Conservation (phyloP, 1,139 yeast species). For the Magnusiomyces ingens region DNA sequence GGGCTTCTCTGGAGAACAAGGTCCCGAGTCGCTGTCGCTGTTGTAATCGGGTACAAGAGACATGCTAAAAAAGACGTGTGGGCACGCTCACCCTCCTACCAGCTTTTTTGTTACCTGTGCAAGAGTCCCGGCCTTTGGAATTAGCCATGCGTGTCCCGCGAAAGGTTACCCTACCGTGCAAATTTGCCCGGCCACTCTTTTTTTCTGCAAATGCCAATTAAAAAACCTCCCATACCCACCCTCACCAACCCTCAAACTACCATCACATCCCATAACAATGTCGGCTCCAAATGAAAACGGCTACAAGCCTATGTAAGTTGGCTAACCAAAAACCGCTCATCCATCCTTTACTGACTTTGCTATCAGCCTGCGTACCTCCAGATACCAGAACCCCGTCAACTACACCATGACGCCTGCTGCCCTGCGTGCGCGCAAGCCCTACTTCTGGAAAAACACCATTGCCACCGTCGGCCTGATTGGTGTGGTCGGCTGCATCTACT, state of each 20-base stretch:
- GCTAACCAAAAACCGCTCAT: neutral
- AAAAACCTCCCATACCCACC: neutral
- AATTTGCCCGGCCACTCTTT: constrained; percentile 1
- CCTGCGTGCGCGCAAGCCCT: constrained; percentile 82
- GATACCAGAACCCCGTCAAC: constrained; percentile 68
- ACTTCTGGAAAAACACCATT: constrained; percentile 65
- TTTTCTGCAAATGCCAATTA: neutral
- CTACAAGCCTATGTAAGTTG: constrained; percentile 11
- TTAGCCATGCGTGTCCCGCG: neutral
- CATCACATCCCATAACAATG: constrained; percentile 2
- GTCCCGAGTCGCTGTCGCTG: constrained; percentile 17
- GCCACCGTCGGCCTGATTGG: constrained; percentile 53
- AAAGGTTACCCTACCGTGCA: constrained; percentile 1
- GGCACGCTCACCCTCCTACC: neutral
- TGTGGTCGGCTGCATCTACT: constrained; percentile 40
- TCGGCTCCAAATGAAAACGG: constrained; percentile 4
- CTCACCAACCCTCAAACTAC: neutral
- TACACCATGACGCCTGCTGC: constrained; percentile 92
- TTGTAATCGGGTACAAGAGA: constrained; percentile 22
- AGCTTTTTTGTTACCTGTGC: neutral
- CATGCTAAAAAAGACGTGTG: constrained; percentile 10
- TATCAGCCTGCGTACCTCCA: constrained; percentile 31
- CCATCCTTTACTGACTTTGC: neutral
- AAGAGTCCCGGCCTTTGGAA: neutral
- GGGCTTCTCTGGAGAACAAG: neutral